Percentiles rank a stretch among this genome's conserved stretches.
phyloP scores from a whole-genome alignment of 2,329 filamentous ascomycete genomes.

The Aspergillus hortae region DNA sequence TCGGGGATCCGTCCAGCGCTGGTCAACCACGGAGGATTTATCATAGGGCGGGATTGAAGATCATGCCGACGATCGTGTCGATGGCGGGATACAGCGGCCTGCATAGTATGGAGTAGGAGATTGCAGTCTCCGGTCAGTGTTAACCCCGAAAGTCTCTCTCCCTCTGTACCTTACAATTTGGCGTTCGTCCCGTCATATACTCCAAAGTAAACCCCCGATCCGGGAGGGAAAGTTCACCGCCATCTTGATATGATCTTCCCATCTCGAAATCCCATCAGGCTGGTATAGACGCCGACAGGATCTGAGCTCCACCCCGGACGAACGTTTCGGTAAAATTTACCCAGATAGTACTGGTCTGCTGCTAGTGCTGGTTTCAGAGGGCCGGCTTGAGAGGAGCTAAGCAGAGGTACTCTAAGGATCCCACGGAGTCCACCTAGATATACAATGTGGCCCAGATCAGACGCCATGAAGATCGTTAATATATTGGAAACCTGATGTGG shows the following conservation, averaged over 20 bases:
- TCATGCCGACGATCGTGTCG: not conserved
- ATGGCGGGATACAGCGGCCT: not conserved
- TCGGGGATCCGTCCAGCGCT: no score
- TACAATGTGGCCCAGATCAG: no score
- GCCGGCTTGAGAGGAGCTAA: constrained; percentile 10
- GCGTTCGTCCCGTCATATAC: not conserved
- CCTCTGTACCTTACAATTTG: no score
- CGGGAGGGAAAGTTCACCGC: not conserved
- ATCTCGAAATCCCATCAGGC: not conserved
- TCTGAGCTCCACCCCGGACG: constrained; percentile 6
- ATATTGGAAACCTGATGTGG: not conserved
- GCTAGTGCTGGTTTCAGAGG: constrained; percentile 20
- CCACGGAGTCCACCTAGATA: no score
- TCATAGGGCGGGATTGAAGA: not conserved
- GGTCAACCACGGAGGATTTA: no score
- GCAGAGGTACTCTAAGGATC: no score
- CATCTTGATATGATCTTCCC: not conserved
- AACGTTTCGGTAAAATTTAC: constrained; percentile 18
- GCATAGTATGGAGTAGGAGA: not conserved
- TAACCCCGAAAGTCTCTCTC: not conserved
- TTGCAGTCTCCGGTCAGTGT: not conserved
- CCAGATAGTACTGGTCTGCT: constrained; percentile 5
- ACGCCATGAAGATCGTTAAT: no score
- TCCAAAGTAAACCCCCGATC: not conserved
- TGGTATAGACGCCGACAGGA: not conserved